These are phyloP conservation scores for Phytophthora citricola DNA, from an alignment of 352 stramenopile genomes.

Conservation along the genomic window DNA sequence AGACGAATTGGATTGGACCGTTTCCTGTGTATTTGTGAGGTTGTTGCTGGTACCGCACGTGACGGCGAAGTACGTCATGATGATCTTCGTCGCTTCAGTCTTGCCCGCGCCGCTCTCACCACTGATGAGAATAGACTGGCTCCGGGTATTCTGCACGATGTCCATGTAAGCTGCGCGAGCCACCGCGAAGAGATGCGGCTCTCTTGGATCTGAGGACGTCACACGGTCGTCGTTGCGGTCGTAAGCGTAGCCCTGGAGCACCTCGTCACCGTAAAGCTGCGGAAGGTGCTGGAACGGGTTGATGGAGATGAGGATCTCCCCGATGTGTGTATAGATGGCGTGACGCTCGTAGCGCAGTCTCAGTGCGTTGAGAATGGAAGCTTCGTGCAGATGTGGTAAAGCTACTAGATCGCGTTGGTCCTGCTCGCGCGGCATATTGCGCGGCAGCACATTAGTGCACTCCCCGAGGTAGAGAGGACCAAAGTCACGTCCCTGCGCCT, in stretches of 20 bases:
- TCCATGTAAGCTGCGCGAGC: conserved; percentile 75
- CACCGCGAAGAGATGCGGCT: conserved; percentile 82
- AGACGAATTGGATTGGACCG: conserved; percentile 27
- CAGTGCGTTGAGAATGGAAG: conserved; percentile 84
- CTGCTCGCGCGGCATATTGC: conserved; percentile 68
- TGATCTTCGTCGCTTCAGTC: conserved; percentile 92
- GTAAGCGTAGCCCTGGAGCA: conserved; percentile 58
- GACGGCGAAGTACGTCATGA: conserved; percentile 89
- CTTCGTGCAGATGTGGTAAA: conserved; percentile 87
- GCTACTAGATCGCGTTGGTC: conserved; percentile 80
- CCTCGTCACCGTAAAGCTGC: conserved; percentile 63
- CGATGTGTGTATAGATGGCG: conserved; percentile 89
- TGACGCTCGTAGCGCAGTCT: conserved; percentile 79
- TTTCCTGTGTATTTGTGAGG: conserved; percentile 7
- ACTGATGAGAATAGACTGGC: conserved; percentile 88
- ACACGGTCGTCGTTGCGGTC: conserved; percentile 32
- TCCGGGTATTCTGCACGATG: conserved; percentile 69
- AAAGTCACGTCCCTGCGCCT: conserved; percentile 48
- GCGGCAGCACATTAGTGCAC: conserved; percentile 73
- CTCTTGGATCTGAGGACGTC: conserved; percentile 11
- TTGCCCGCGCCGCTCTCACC: conserved; percentile 88
- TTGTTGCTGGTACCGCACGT: conserved; percentile 54
- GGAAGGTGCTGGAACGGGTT: conserved; percentile 86
- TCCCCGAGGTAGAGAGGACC: conserved; percentile 43
- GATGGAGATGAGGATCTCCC: conserved; percentile 88